Base-by-base conservation (phyloP, 768 basidiomycete genomes). In the Boletus barrowsii region DNA sequence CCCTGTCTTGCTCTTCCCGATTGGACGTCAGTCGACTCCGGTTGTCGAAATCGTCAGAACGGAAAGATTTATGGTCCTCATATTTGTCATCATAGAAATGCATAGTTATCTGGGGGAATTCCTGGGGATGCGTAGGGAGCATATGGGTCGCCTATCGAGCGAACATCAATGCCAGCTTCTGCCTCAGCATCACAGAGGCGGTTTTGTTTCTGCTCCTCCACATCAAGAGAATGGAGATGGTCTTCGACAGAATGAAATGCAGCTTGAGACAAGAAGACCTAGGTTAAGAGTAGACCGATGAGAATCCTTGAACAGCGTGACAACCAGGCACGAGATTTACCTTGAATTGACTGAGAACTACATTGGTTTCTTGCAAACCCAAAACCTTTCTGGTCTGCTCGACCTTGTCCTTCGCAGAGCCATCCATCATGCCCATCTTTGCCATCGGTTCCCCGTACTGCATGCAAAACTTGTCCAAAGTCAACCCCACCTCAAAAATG, bases 221-320 rank as follows among this genome's bases (percentile, higher is more conserved):
- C 84, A 49, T 98, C 96, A 15, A 80, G 79, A 0, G 87, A 78
- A 8, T 95, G 86, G 13, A 98, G 76, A 4, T 83, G 82, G 64
- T 99, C 92, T 67, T 98, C 96, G 17, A 98, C 82, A 3, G 79
- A 75, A 57, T 93, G 91, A 81, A 98, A 98, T 0, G 90, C 89
- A 0, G 64, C 58, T 63, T 95, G 93, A 0, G 87, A 89, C 4
- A 99, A 72, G 80, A 92, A 98, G 42, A 95, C 87, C 94, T 97
- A 59, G 0, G 9, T 13, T 2, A 49, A 3, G n/a, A 46, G 43
- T 49, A 53, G 35, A 45, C n/a, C 1, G 1, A 13, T 54, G 20
- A 61, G 49, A 48, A 53, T 54, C 44, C 47, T 55, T 44, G 47
- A 17, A 22, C 14, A 10, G 5, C 10, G 1, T 3, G 13, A 44